Percentiles rank a stretch among this genome's conserved stretches.
Evolutionary conservation across 768 basidiomycete genomes (phyloP).

Genomic region (Lentinula aciculospora): DNA sequence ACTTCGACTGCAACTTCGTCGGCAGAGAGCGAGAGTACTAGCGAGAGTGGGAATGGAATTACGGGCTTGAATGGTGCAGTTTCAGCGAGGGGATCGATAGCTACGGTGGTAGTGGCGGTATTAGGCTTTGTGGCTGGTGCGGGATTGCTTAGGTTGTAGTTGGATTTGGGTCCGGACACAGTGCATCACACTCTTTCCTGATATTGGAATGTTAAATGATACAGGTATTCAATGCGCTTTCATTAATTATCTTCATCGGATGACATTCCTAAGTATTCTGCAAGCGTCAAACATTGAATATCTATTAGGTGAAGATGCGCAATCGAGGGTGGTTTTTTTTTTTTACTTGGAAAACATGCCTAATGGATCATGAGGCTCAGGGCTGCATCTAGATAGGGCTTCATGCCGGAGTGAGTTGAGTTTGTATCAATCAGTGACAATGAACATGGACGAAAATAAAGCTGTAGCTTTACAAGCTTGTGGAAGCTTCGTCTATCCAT

Average conservation of each 20-base stretch:
- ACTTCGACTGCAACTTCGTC: not conserved
- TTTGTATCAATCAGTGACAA: not conserved
- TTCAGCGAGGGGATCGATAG: not conserved
- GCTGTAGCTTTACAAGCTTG: not conserved
- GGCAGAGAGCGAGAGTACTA: not conserved
- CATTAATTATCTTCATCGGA: too few species aligned
- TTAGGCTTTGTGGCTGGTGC: not conserved
- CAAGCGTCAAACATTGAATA: too few species aligned
- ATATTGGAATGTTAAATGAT: too few species aligned
- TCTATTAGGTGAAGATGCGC: too few species aligned
- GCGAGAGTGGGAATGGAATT: not conserved
- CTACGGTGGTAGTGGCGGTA: not conserved
- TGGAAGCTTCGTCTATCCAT: not conserved
- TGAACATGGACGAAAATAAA: not conserved
- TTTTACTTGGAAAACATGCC: too few species aligned
- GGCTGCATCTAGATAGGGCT: too few species aligned
- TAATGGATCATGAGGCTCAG: too few species aligned
- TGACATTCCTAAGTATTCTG: too few species aligned
- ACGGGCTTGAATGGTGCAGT: not conserved
- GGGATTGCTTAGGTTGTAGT: not conserved
- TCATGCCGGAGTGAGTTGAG: not conserved
- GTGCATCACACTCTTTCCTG: too few species aligned
- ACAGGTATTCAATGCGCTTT: too few species aligned
- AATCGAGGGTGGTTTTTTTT: too few species aligned
- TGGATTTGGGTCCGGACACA: too few species aligned